Evolutionary conservation across 202 grass and related monocot species (phyloP), one percentile per base, ranked within the genome.

Genomic region (Eragrostis tef): DNA sequence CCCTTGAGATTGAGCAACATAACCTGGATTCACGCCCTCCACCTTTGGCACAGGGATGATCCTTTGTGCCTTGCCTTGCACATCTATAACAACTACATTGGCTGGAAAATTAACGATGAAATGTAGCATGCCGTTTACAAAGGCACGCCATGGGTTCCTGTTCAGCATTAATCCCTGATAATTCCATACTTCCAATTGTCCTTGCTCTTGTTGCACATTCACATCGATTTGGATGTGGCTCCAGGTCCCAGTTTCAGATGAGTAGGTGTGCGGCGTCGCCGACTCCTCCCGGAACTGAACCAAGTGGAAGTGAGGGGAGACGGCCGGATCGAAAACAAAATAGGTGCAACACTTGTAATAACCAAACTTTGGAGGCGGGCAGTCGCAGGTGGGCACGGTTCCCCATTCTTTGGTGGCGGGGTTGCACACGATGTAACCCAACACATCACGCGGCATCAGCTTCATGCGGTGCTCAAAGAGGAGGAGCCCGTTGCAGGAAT

Each of bases 401-500:
- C 16, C 17, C 49, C 70, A 73, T 50, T 73, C 48, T 27, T 56
- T 25, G 1, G 70, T 54, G 26, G 27, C 48, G 0, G 70, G 17
- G 70, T 49, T 78, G 61, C 71, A 25, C 46, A 64, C 61, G 1
- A 66, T 10, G 12, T 66, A 79, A 17, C 34, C 34, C 34, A 39
- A 5, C 34, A 39, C 34, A 5, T 39, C 4, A 5, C 34, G 34
- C 3, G 34, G 34, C 34, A 5, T 5, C 34, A 5, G 6, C 34
- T 39, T 39, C 34, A 2, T 2, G 45, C 8, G 2, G 26, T 39
- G 44, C 17, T 4, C n/a, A 1, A 79, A 79, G 75, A 79, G 75
- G 34, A 79, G 19, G 19, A 66, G 61, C 25, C 74, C 74, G 22
- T 77, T 64, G 60, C 74, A 77, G 22, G 58, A 39, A 39, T 39